A percentile compares a stretch with the other conserved stretches of the same genome.
phyloP scores from a whole-genome alignment of 192 early-diverging fungal species.

The Chytriomyces sp. region DNA sequence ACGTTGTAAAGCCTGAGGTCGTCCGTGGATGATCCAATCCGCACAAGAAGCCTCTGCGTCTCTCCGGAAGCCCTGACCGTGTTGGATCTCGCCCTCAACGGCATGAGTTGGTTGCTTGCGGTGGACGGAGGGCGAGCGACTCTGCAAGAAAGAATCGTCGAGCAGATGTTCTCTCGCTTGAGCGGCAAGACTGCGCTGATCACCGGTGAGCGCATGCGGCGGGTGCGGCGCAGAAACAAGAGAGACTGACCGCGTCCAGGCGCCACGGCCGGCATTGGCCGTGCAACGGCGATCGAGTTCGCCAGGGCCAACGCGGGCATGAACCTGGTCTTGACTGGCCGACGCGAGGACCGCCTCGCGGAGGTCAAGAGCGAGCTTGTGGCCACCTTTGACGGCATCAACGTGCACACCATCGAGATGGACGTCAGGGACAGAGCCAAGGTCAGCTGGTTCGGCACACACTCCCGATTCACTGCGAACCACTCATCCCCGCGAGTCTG shows the following conservation, averaged over 20 bases:
- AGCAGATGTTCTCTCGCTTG: conserved; percentile 17
- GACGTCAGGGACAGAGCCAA: conserved; percentile 69
- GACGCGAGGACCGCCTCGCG: conserved; percentile 61
- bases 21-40: not conserved
- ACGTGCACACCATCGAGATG: conserved; percentile 63
- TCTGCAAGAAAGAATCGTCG: not conserved
- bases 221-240: not conserved
- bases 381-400: conserved; percentile 48
- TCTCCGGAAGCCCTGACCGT: no score
- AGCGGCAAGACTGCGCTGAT: conserved; percentile 40
- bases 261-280: conserved; percentile 72
- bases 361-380: conserved; percentile 54
- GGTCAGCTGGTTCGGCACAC: conserved; percentile 15
- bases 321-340: conserved; percentile 58
- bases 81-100: no score
- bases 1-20: conserved; percentile 24
- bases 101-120: no score
- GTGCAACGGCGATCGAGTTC: conserved; percentile 70
- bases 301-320: conserved; percentile 54
- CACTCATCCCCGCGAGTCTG: not conserved
- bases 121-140: no score
- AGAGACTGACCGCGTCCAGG: conserved; percentile 33
- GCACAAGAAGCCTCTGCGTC: not conserved
- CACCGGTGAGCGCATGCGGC: conserved; percentile 31
- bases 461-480: not conserved